phyloP scores from a whole-genome alignment of 805 yeast species.

The Diddensiella caesifluorescens region DNA sequence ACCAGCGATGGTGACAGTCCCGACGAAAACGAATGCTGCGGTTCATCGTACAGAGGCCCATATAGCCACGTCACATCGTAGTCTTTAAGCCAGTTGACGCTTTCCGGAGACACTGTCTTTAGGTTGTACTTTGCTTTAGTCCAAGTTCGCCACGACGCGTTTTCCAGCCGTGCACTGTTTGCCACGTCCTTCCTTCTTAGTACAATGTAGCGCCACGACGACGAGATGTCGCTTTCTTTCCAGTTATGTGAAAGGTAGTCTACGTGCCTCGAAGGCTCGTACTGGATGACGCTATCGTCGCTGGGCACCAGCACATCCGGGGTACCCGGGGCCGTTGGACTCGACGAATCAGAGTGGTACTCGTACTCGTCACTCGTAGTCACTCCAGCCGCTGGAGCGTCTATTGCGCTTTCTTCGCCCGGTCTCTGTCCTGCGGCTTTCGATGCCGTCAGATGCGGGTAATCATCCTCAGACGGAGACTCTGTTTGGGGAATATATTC shows the following conservation, averaged over 20 bases:
- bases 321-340: conserved; percentile 22
- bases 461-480: conserved; percentile 25
- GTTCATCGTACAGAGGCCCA: conserved; percentile 70
- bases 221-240: conserved; percentile 90
- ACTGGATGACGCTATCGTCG: conserved; percentile 75
- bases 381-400: neutral
- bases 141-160: conserved; percentile 96
- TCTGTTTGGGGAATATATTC: conserved; percentile 40
- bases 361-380: conserved; percentile 14
- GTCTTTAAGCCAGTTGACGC: conserved; percentile 94
- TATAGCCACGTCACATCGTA: conserved; percentile 97
- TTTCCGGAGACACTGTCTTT: conserved; percentile 80
- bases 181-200: conserved; percentile 79
- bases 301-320: conserved; percentile 22
- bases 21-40: conserved; percentile 16
- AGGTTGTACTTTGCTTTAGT: conserved; percentile 65
- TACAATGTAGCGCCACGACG: conserved; percentile 93
- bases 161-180: conserved; percentile 70
- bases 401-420: too few relatives aligned
- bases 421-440: conserved; percentile 1
- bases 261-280: conserved; percentile 84
- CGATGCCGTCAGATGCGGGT: conserved; percentile 22
- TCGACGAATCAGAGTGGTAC: conserved; percentile 4
- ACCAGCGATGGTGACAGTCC: conserved; percentile 4
- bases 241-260: conserved; percentile 94